Percentiles rank a stretch among this genome's conserved stretches.
These are phyloP conservation scores for Celoporthe dispersa DNA, from an alignment of 2,329 filamentous ascomycete species.

Conservation along the genomic window DNA sequence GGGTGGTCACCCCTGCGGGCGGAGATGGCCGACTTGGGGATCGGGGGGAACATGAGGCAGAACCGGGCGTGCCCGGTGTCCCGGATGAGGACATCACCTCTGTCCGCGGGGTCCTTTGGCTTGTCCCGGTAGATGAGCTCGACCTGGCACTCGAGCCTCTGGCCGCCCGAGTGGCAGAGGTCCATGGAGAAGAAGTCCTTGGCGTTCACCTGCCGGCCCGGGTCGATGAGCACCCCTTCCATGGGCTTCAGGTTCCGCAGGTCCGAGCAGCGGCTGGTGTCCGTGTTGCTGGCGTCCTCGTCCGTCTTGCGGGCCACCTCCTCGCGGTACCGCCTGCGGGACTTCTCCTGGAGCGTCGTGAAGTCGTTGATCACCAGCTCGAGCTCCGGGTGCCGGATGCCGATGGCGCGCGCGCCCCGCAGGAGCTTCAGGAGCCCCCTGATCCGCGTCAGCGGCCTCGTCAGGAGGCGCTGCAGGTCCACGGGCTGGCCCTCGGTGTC, in stretches of 20 bases:
- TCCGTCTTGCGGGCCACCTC: slow-evolving; percentile 76
- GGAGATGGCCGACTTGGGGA: slow-evolving; percentile 75
- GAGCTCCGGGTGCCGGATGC: slow-evolving; percentile 57
- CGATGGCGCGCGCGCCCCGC: slow-evolving; percentile 66
- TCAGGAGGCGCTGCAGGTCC: slow-evolving; percentile 91
- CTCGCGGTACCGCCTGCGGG: slow-evolving; percentile 67
- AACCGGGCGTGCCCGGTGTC: slow-evolving; percentile 77
- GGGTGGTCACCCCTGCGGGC: slow-evolving; percentile 74
- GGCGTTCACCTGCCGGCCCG: slow-evolving; percentile 80
- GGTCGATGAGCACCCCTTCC: slow-evolving; percentile 72
- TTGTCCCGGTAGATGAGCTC: slow-evolving; percentile 88
- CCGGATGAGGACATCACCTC: slow-evolving; percentile 88
- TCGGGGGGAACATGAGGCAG: slow-evolving; percentile 90
- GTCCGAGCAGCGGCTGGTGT: slow-evolving; percentile 79
- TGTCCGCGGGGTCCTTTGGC: slow-evolving; percentile 64
- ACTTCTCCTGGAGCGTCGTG: slow-evolving; percentile 74
- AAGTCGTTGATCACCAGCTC: slow-evolving; percentile 66
- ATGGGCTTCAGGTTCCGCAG: slow-evolving; percentile 75
- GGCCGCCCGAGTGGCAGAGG: slow-evolving; percentile 84
- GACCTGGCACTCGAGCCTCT: slow-evolving; percentile 85
- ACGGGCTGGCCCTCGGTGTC: slow-evolving; percentile 84
- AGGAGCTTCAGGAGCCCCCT: slow-evolving; percentile 88
- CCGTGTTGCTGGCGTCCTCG: slow-evolving; percentile 83
- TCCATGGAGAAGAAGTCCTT: slow-evolving; percentile 90
- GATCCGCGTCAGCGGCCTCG: slow-evolving; percentile 82